Evolutionary conservation across 208 protist genomes (phyloP).

Genomic region (Endotrypanum monterogeii): DNA sequence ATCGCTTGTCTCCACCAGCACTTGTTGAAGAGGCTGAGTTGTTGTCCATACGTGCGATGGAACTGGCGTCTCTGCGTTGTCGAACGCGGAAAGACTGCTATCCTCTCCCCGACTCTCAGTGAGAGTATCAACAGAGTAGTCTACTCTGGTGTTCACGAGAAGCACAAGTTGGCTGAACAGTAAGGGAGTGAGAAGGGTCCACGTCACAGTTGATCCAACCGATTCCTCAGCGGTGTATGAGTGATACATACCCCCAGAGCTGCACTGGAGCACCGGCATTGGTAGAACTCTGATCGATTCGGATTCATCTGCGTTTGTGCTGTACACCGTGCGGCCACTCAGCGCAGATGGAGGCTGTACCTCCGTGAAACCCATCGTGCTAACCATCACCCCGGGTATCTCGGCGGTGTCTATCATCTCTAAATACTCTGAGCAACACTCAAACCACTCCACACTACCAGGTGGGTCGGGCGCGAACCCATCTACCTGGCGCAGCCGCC

Average conservation of each 20-base stretch:
- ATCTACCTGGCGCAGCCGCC: constrained; percentile 48
- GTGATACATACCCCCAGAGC: not conserved
- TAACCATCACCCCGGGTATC: constrained; percentile 33
- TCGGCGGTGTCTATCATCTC: constrained; percentile 31
- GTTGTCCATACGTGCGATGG: not conserved
- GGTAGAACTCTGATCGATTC: not conserved
- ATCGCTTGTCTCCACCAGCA: constrained; percentile 76
- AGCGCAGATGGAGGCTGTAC: constrained; percentile 26
- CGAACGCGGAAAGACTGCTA: not conserved
- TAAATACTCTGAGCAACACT: constrained; percentile 26
- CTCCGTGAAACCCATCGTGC: constrained; percentile 45
- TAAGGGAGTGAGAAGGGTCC: constrained; percentile 25
- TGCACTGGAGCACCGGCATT: constrained; percentile 27
- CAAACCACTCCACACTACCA: constrained; percentile 50
- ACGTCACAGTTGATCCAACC: constrained; percentile 9
- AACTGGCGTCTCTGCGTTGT: not conserved
- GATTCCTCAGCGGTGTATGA: not conserved
- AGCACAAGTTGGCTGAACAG: constrained; percentile 25
- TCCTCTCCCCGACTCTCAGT: not conserved
- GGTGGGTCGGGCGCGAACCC: not conserved
- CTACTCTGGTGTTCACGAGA: constrained; percentile 8
- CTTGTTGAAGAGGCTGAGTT: not conserved
- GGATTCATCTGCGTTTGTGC: not conserved
- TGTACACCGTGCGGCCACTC: constrained; percentile 9
- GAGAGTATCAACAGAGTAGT: not conserved